Conservation (phyloP, 768 basidiomycete genomes). For the Cystobasidium onofrii region DNA sequence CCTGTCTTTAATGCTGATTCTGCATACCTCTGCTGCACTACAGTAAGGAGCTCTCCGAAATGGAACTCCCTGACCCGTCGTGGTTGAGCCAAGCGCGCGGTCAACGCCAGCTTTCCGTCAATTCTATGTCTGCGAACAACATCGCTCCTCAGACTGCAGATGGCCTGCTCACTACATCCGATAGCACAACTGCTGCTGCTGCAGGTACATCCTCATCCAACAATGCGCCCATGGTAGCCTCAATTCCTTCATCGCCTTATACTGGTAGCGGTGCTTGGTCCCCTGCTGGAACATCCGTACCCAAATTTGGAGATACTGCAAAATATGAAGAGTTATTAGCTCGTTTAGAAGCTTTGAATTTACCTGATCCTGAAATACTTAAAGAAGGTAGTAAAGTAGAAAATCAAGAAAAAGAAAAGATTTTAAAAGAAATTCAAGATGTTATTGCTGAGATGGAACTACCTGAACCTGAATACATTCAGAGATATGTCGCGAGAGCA, state of each 20-base stretch:
- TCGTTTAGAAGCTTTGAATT: background rate
- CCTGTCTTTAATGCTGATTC: too few relatives aligned
- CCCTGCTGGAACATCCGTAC: background rate
- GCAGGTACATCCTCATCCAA: background rate
- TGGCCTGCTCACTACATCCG: conserved; percentile 7
- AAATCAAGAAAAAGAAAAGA: background rate
- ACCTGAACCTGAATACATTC: conserved; percentile 27
- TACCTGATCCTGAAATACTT: conserved; percentile 23
- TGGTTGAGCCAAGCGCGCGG: conserved; percentile 10
- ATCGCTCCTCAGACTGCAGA: conserved; percentile 22
- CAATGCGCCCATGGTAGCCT: background rate
- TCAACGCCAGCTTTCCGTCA: conserved; percentile 1
- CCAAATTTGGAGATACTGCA: conserved; percentile 20
- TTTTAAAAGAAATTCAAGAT: background rate
- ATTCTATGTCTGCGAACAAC: background rate
- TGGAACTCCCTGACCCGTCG: conserved; percentile 27
- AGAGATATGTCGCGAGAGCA: background rate
- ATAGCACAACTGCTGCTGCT: background rate
- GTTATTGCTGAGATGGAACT: conserved; percentile 22
- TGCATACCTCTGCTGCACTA: background rate
- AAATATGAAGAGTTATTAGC: conserved; percentile 12
- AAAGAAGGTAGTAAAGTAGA: background rate
- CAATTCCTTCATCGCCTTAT: conserved; percentile 23
- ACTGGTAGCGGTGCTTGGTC: conserved; percentile 3
- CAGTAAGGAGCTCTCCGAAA: conserved; percentile 27